These are phyloP conservation scores for Phtheirospermum japonicum DNA, from an alignment of 257 asterid genomes.

Conservation along the genomic window DNA sequence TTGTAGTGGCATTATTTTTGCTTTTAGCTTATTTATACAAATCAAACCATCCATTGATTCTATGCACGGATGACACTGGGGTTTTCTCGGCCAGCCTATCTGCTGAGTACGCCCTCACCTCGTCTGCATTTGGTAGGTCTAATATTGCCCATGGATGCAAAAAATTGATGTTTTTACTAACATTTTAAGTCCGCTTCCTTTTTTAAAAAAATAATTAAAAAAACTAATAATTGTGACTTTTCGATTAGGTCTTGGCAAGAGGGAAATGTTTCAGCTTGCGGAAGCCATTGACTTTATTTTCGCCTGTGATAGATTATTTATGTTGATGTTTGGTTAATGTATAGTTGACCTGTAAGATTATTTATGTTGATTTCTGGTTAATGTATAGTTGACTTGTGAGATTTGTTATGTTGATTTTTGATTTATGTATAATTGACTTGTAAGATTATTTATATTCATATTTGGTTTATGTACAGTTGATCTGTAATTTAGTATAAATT, in stretches of 20 bases:
- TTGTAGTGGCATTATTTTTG: slow-evolving; percentile 23
- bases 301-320: too few species aligned
- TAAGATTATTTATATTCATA: too few species aligned
- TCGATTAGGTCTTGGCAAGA: slow-evolving; percentile 53
- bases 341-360: too few species aligned
- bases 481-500: too few species aligned
- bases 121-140: slow-evolving; percentile 65
- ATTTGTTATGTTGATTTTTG: too few species aligned
- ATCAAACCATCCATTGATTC: slow-evolving; percentile 63
- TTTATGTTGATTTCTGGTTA: too few species aligned
- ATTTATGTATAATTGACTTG: too few species aligned
- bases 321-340: too few species aligned
- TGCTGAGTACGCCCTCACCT: slow-evolving; percentile 56
- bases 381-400: too few species aligned
- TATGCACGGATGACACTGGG: slow-evolving; percentile 87
- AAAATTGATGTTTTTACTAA: background rate
- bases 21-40: slow-evolving; percentile 72
- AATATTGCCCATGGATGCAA: slow-evolving; percentile 11
- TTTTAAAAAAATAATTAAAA: too few species aligned
- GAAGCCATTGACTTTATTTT: slow-evolving; percentile 54
- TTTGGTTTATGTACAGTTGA: too few species aligned
- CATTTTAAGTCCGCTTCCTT: background rate
- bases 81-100: slow-evolving; percentile 82
- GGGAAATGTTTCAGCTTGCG: slow-evolving; percentile 64
- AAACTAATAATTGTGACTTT: background rate